Conservation (phyloP, 768 basidiomycete genomes). For the Leccinum variicolor region DNA sequence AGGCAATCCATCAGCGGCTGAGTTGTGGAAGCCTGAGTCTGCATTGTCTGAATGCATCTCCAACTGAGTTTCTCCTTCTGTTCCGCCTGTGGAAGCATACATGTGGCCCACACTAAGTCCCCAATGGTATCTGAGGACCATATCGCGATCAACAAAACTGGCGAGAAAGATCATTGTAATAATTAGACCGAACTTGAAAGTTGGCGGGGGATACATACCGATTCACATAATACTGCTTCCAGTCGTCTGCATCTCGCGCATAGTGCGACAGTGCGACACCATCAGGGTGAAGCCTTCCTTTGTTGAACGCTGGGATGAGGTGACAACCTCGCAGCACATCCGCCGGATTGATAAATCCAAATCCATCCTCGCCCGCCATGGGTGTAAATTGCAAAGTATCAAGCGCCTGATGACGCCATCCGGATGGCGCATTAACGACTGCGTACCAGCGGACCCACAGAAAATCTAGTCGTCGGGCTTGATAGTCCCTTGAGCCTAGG, state of each 20-base stretch:
- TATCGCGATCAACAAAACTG: not conserved
- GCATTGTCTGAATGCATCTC: not conserved
- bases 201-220: not conserved
- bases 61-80: not conserved
- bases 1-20: not conserved
- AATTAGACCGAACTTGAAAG: not conserved
- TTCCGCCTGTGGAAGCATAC: not conserved
- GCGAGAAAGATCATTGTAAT: not conserved
- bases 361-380: not conserved
- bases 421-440: not conserved
- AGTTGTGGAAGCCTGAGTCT: not conserved
- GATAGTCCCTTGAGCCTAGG: not conserved
- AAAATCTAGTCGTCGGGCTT: not conserved
- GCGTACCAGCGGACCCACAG: not conserved
- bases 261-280: not conserved
- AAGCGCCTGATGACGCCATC: not conserved
- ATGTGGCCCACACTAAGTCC: not conserved
- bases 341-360: not conserved
- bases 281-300: not conserved
- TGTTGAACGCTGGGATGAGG: not conserved
- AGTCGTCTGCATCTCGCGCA: not conserved
- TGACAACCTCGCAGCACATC: not conserved
- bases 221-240: not conserved
- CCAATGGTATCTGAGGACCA: not conserved
- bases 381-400: not conserved